phyloP scores from a whole-genome alignment of 2,329 filamentous ascomycete species.

The Didymosphaeria variabile region DNA sequence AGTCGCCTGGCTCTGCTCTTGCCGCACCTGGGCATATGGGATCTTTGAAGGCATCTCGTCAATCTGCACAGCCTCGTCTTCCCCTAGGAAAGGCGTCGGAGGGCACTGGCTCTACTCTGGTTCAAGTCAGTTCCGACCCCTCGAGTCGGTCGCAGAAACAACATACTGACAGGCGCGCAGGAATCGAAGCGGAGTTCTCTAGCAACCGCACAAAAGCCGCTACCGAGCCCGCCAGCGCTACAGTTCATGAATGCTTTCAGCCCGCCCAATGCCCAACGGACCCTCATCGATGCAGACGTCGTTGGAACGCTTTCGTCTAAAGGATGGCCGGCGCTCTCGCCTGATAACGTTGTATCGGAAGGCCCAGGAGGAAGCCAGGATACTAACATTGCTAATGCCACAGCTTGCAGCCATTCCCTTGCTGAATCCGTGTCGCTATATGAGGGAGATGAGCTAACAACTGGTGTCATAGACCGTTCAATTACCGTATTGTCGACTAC shows the following conservation, averaged over 20 bases:
- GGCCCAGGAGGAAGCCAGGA: not conserved
- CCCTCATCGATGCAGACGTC: conserved; percentile 52
- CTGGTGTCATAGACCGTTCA: not conserved
- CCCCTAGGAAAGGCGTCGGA: not conserved
- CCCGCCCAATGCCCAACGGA: conserved; percentile 48
- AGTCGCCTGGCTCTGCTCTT: conserved; percentile 22
- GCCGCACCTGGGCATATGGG: conserved; percentile 4
- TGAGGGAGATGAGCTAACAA: not conserved
- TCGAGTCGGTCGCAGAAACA: not conserved
- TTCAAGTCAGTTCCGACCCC: conserved; percentile 11
- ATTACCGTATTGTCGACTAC: not conserved
- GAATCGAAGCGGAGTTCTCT: conserved; percentile 12
- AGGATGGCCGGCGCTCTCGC: conserved; percentile 40
- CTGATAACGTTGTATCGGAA: conserved; percentile 29
- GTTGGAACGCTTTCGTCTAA: conserved; percentile 33
- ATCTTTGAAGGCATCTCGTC: conserved; percentile 6
- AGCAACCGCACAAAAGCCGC: conserved; percentile 43
- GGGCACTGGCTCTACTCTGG: conserved; percentile 1
- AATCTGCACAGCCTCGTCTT: conserved; percentile 12
- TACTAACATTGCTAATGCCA: not conserved
- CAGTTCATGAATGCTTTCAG: conserved; percentile 41
- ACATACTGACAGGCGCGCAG: conserved; percentile 17
- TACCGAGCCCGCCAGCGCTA: conserved; percentile 50
- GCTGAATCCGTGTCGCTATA: not conserved
- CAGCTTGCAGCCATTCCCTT: not conserved